Evolutionary conservation across 805 yeast species (phyloP).

Genomic region (Candida glaebosa): DNA sequence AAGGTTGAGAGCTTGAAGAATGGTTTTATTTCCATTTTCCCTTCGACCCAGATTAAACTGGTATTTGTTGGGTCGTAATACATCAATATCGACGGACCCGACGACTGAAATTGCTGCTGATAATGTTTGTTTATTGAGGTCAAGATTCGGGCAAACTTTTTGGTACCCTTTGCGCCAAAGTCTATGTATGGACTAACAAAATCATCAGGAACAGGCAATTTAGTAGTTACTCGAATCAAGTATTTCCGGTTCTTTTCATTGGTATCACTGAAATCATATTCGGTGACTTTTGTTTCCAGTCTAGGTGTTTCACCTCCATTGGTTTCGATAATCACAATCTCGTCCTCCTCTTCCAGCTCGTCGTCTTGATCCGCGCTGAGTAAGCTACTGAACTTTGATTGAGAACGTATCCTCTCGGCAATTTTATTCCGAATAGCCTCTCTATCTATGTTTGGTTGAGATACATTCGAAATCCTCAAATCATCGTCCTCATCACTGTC

Average conservation of each 20-base stretch:
- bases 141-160: constrained; percentile 20
- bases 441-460: constrained; percentile 12
- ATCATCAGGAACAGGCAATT: constrained; percentile 17
- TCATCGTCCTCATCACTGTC: constrained; percentile 22
- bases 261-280: constrained; percentile 19
- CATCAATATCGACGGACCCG: constrained; percentile 5
- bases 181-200: constrained; percentile 9
- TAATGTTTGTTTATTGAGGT: constrained; percentile 16
- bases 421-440: constrained; percentile 12
- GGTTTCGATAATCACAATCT: not conserved
- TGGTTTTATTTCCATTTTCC: constrained; percentile 33
- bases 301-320: not conserved
- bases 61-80: constrained; percentile 12
- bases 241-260: constrained; percentile 29
- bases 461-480: constrained; percentile 18
- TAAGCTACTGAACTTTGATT: constrained; percentile 2
- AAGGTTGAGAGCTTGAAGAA: constrained; percentile 39
- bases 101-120: constrained; percentile 2
- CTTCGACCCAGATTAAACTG: constrained; percentile 38
- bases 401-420: constrained; percentile 6
- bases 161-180: constrained; percentile 27
- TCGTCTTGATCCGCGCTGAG: constrained; percentile 3
- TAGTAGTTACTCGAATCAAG: constrained; percentile 25
- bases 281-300: constrained; percentile 5
- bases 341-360: constrained; percentile 6